phyloP scores from a whole-genome alignment of 116 monocot genomes.

The Phalaenopsis hybrid region DNA sequence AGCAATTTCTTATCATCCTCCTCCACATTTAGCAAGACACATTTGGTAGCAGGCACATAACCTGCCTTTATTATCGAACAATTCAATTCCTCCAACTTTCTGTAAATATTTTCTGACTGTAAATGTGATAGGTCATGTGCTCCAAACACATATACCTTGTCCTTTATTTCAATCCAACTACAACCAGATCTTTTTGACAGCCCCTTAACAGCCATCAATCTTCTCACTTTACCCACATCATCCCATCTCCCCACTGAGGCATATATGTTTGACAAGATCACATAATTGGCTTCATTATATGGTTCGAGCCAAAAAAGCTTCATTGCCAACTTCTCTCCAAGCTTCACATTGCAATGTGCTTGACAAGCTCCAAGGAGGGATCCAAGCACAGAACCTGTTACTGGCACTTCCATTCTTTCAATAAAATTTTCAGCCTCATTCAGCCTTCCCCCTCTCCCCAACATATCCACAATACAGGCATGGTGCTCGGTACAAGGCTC shows the following conservation, averaged over 20 bases:
- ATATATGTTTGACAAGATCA: conserved; percentile 40
- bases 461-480: conserved; percentile 45
- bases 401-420: conserved; percentile 19
- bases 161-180: conserved; percentile 40
- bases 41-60: conserved; percentile 24
- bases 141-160: conserved; percentile 29
- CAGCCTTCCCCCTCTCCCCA: conserved; percentile 39
- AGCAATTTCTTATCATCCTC: conserved; percentile 32
- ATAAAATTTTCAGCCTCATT: conserved; percentile 37
- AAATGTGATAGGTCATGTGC: conserved; percentile 34
- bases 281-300: conserved; percentile 25
- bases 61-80: conserved; percentile 24
- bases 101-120: conserved; percentile 23
- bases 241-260: conserved; percentile 33
- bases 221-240: conserved; percentile 27
- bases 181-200: conserved; percentile 28
- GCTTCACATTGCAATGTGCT: conserved; percentile 30
- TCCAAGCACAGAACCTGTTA: conserved; percentile 28
- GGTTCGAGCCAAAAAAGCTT: conserved; percentile 42
- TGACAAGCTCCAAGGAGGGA: conserved; percentile 52
- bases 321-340: conserved; percentile 32
- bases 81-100: conserved; percentile 17
- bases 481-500: conserved; percentile 27
- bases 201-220: conserved; percentile 22
- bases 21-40: conserved; percentile 30